Evolutionary conservation across 2,329 filamentous ascomycete genomes (phyloP).

Genomic region (Apiospora saccharicola): DNA sequence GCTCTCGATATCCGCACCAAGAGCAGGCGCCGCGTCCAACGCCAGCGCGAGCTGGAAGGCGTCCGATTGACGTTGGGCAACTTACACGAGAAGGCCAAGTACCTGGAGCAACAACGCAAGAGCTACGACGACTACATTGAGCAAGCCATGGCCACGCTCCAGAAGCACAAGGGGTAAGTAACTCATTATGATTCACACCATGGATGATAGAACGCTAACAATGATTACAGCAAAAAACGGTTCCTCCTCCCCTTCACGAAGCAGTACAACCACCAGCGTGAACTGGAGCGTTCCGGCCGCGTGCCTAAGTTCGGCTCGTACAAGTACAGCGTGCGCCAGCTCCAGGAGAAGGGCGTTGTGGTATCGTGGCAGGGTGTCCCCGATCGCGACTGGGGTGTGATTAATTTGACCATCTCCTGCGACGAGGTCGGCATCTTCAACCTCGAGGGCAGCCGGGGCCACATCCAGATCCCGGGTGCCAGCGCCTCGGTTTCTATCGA

Average conservation of each 20-base stretch:
- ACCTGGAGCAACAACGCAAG: conserved; percentile 93
- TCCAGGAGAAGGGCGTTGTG: conserved; percentile 92
- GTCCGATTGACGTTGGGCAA: conserved; percentile 78
- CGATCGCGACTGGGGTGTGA: conserved; percentile 86
- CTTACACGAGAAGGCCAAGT: conserved; percentile 85
- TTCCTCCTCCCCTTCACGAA: conserved; percentile 97
- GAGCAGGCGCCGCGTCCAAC: conserved; percentile 89
- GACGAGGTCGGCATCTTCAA: conserved; percentile 95
- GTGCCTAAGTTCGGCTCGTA: conserved; percentile 97
- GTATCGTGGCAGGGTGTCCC: conserved; percentile 88
- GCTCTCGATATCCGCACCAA: conserved; percentile 97
- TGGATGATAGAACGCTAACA: conserved; percentile 28
- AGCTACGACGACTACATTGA: conserved; percentile 99
- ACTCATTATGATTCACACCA: neutral
- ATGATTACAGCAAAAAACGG: conserved; percentile 78
- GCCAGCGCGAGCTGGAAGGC: conserved; percentile 88
- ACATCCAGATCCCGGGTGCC: conserved; percentile 95
- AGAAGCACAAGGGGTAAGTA: conserved; percentile 89
- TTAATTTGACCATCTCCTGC: conserved; percentile 92
- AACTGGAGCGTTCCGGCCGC: conserved; percentile 89
- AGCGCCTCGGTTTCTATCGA: conserved; percentile 90
- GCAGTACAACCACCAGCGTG: conserved; percentile 97
- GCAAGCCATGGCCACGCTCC: conserved; percentile 95
- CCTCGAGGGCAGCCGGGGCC: conserved; percentile 87
- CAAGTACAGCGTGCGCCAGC: conserved; percentile 91